Evolutionary conservation across 2,329 filamentous ascomycete genomes (phyloP).

Genomic region (Arthrobotrys conoides): DNA sequence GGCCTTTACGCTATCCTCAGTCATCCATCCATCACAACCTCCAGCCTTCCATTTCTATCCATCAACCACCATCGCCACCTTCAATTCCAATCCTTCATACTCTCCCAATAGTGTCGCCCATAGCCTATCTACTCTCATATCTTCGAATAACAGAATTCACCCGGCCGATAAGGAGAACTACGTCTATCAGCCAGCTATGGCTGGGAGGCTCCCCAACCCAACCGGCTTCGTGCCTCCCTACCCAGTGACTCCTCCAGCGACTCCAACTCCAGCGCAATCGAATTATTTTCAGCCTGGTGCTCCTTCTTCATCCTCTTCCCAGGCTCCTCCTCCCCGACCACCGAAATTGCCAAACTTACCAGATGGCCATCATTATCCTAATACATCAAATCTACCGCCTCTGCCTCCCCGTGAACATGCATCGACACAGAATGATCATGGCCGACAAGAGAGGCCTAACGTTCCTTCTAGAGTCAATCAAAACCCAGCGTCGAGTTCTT

Average conservation of each 20-base stretch:
- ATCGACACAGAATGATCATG: slow-evolving; percentile 2
- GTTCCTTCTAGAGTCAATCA: slow-evolving; percentile 15
- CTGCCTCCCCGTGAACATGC: slow-evolving; percentile 40
- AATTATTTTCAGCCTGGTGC: slow-evolving; percentile 40
- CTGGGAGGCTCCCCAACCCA: slow-evolving; percentile 44
- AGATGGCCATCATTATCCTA: not conserved
- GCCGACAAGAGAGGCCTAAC: slow-evolving; percentile 15
- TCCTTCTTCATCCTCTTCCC: slow-evolving; percentile 2
- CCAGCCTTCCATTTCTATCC: not conserved
- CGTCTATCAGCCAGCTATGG: slow-evolving; percentile 49
- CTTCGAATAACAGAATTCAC: not conserved
- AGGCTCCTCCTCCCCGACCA: slow-evolving; percentile 42
- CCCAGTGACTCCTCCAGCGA: slow-evolving; percentile 59
- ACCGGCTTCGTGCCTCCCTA: slow-evolving; percentile 53
- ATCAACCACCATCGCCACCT: slow-evolving; percentile 2
- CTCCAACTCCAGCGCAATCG: slow-evolving; percentile 41
- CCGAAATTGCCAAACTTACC: slow-evolving; percentile 48
- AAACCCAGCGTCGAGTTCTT: slow-evolving; percentile 42
- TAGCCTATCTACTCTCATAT: not conserved
- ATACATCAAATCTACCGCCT: slow-evolving; percentile 25
- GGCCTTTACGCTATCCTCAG: slow-evolving; percentile 4
- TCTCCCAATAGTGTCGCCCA: not conserved
- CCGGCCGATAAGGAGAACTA: slow-evolving; percentile 10
- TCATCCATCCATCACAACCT: slow-evolving; percentile 17
- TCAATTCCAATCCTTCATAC: not conserved